Evolutionary conservation across 352 stramenopile species (phyloP).

Genomic region (Globisporangium canariense): DNA sequence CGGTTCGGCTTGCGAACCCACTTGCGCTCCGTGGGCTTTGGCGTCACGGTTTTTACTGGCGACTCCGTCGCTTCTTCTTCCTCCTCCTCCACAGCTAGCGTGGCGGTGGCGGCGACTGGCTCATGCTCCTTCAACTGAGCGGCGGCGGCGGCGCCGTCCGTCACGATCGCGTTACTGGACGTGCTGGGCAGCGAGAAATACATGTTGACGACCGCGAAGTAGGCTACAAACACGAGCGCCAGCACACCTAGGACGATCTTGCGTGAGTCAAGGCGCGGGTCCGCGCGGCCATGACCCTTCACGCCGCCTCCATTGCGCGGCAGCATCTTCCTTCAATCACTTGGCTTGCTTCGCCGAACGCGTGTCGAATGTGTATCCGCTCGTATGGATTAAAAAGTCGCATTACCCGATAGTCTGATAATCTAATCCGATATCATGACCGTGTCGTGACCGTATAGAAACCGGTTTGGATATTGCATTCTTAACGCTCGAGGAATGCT

Average conservation of each 20-base stretch:
- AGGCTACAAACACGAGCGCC: slow-evolving; percentile 53
- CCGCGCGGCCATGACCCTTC: slow-evolving; percentile 1
- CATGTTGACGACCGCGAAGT: slow-evolving; percentile 64
- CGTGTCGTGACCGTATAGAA: too few relatives aligned
- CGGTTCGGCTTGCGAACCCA: slow-evolving; percentile 62
- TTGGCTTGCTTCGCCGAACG: neutral
- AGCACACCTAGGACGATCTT: slow-evolving; percentile 55
- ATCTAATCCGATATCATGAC: too few relatives aligned
- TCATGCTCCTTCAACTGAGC: slow-evolving; percentile 15
- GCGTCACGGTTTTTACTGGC: neutral
- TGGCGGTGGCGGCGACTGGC: slow-evolving; percentile 12
- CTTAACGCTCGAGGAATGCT: too few relatives aligned
- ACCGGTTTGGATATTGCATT: too few relatives aligned
- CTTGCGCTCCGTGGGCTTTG: slow-evolving; percentile 13
- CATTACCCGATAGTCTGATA: too few relatives aligned
- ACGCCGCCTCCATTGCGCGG: slow-evolving; percentile 23
- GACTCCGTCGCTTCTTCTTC: neutral
- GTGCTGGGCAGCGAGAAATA: slow-evolving; percentile 47
- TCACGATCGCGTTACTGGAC: slow-evolving; percentile 5
- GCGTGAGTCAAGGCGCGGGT: slow-evolving; percentile 32
- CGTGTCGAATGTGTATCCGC: too few relatives aligned
- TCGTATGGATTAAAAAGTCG: too few relatives aligned
- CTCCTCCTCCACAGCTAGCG: slow-evolving; percentile 11
- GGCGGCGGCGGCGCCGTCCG: neutral
- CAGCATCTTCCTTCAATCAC: slow-evolving; percentile 23